Conservation (phyloP, 768 basidiomycete genomes). For the Ramaria sp. region DNA sequence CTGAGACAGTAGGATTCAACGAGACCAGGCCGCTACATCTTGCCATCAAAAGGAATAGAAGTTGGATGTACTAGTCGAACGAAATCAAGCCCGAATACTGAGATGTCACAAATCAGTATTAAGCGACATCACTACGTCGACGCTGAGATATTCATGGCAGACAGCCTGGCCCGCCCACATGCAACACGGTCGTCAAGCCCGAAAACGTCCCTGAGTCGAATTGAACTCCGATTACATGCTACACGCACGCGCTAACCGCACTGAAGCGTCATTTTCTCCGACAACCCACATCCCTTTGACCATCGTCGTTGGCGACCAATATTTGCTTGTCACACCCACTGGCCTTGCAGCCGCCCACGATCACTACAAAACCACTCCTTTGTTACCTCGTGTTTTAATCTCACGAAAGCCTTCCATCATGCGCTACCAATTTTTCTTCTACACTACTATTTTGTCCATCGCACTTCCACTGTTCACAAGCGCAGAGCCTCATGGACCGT, state of each 20-base stretch:
- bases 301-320: background rate
- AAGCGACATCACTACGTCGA: too few relatives aligned
- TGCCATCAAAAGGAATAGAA: too few relatives aligned
- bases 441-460: slow-evolving; percentile 22
- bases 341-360: slow-evolving; percentile 1
- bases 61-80: too few relatives aligned
- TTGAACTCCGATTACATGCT: background rate
- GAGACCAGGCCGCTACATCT: too few relatives aligned
- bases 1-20: background rate
- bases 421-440: slow-evolving; percentile 15
- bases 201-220: background rate
- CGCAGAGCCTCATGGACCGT: slow-evolving; percentile 15
- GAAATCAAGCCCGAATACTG: too few relatives aligned
- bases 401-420: background rate
- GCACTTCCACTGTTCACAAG: slow-evolving; percentile 25
- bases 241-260: background rate
- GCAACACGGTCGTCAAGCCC: background rate
- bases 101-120: too few relatives aligned
- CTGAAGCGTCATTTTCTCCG: background rate
- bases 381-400: background rate
- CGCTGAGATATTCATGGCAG: too few relatives aligned
- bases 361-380: slow-evolving; percentile 3
- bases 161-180: too few relatives aligned
- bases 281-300: background rate
- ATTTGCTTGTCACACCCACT: background rate